Evolutionary conservation across 352 stramenopile species (phyloP), one percentile per base, ranked within the genome.

Genomic region (Globisporangium acanthophoron): DNA sequence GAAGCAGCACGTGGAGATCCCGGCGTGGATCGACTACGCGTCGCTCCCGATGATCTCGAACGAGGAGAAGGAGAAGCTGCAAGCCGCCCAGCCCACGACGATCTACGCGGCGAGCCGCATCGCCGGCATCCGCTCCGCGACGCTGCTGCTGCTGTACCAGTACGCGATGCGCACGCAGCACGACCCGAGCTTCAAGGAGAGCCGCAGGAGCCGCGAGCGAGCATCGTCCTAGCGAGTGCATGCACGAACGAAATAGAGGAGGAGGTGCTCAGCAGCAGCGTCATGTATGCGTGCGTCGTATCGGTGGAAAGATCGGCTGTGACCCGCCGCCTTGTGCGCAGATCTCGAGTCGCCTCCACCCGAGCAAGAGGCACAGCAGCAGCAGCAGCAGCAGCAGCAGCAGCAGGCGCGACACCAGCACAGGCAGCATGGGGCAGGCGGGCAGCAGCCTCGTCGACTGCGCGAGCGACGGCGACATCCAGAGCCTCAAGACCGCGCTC

Each of bases 91-190:
- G 52, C 96, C 96, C 6, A 72, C 74, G 29, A 99, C 94, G 20
- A 98, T 99, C 79, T 84, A 97, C 57, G 95, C 97, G 16, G 96
- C 96, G 16, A 97, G 85, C 52, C 88, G 97, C 59, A 98, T 99
- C 56, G 94, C 90, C 41, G 96, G 96, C 39, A 74, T 92, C 49
- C 83, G 83, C 5, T 92, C 83, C 33, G 71, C 83, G 44, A 92
- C 83, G 21, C 66, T 92, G 31, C 65, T 92, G 66, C 63, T 92
- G 47, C 57, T 92, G 12, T 90, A 88, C 52, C 83, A 92, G 46
- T 80, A 78, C 54, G 80, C 80, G 0, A 85, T 84, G 66, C 80
- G 80, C 31, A 66, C 79, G 31, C 53, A 69, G 31, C 56, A 69
- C n/a, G 61, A 71, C 47, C 52, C 57, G 0, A 52, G 61, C 24